These are phyloP conservation scores for Hypomontagnella submonticulosa DNA, from an alignment of 495 filamentous ascomycete genomes.

Conservation along the genomic window DNA sequence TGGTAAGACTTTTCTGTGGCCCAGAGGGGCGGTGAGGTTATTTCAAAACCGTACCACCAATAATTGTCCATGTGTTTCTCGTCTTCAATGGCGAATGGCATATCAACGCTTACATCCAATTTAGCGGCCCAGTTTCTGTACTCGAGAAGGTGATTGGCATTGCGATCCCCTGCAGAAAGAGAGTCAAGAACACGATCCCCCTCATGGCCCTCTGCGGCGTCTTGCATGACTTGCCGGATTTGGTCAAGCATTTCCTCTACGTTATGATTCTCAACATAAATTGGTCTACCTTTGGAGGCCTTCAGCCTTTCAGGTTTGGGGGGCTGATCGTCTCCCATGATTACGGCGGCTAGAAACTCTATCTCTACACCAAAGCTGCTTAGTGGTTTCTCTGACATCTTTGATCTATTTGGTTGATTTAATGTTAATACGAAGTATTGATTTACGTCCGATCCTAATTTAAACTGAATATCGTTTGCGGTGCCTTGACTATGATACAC, in stretches of 20 bases:
- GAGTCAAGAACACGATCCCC: conserved; percentile 24
- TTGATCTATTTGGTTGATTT: background rate
- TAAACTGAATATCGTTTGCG: no score
- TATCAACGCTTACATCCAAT: conserved; percentile 5
- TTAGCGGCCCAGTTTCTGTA: conserved; percentile 10
- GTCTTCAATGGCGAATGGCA: background rate
- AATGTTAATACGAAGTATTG: background rate
- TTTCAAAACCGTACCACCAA: conserved; percentile 6
- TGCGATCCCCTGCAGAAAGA: background rate
- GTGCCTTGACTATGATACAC: no score
- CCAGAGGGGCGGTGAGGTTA: conserved; percentile 23
- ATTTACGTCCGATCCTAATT: no score
- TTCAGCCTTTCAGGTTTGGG: conserved; percentile 1
- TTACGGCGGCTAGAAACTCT: conserved; percentile 15
- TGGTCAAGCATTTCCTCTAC: background rate
- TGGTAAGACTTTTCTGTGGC: conserved; percentile 30
- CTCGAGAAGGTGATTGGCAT: background rate
- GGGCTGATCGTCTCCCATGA: background rate
- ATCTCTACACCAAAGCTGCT: conserved; percentile 33
- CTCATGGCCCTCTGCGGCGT: background rate
- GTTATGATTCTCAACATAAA: background rate
- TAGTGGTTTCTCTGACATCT: background rate
- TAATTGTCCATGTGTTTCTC: background rate
- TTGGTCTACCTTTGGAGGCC: background rate
- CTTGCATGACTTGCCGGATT: background rate